Base-by-base conservation (phyloP, 495 filamentous ascomycete genomes). In the Aspergillus heteromorphus region DNA sequence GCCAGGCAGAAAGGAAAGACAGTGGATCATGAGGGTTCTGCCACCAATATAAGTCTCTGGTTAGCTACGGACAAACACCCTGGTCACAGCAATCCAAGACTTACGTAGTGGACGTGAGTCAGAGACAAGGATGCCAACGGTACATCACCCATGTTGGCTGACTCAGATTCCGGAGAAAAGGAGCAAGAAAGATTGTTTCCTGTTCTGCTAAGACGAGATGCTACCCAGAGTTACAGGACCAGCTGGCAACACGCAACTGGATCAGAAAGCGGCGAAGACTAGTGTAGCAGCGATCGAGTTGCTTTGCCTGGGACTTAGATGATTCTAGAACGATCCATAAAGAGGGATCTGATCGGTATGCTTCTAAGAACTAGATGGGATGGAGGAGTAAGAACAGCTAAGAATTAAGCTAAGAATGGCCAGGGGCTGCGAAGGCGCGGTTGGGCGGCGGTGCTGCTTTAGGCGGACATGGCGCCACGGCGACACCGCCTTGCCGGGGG, bases 31-130 rank as follows among this genome's bases (percentile, higher is more conserved):
- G 65, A 13, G 93, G 91, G 71, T 97, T 89, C 92, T 97, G 65
- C n/a, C 19, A 38, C 14, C 19, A 16, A n/a, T 18, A 17, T 21
- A 20, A 47, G 53, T 45, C 40, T 43, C 16, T 16, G 18, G 0
- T 18, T 2, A 14, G 2, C 11, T 13, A 41, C 9, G 18, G n/a
- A 40, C 27, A 49, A 40, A 6, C 23, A 16, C 11, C 19, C 42
- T 18, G 14, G 25, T 23, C n/a, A 18, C 9, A 20, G 49, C 40
- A 40, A 45, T 45, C 18, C 21, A n/a, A 25, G 40, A 64, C 80
- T 56, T 72, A 96, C 92, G 76, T 98, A 98, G 76, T 95, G 89
- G 53, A 98, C 91, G 71, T 97, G 92, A 11, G 95, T 97, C 47
- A 97, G 74, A 49, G 90, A 95, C 48, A 96, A 79, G 16, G 93